A percentile compares a stretch with the other conserved stretches of the same genome.
phyloP scores from a whole-genome alignment of 805 yeast genomes.

The Lachancea nothofagi region DNA sequence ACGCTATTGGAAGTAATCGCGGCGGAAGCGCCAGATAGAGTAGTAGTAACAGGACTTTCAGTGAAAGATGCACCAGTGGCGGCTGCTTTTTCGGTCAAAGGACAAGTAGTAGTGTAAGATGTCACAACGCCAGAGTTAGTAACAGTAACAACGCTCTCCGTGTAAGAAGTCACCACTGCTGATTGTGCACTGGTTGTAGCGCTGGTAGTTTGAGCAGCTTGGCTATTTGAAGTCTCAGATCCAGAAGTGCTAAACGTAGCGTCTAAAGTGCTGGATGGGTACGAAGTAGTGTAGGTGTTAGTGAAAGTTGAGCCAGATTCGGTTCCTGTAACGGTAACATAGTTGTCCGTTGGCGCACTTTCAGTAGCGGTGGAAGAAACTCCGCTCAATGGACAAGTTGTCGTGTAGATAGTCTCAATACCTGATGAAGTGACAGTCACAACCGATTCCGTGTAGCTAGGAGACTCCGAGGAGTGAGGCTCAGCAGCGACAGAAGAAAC shows the following conservation, averaged over 20 bases:
- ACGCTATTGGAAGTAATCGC: no score
- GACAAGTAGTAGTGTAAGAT: constrained; percentile 10
- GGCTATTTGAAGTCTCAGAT: no score
- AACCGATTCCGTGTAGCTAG: not conserved
- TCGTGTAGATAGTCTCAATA: constrained; percentile 9
- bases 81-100: constrained; percentile 2
- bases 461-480: not conserved
- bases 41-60: constrained; percentile 1
- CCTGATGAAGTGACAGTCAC: constrained; percentile 3
- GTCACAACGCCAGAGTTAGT: constrained; percentile 8
- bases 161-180: no score
- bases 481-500: constrained; percentile 4
- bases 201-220: not conserved
- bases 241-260: no score
- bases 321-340: no score
- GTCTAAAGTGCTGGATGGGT: no score
- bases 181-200: not conserved
- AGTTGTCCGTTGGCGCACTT: no score
- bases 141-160: constrained; percentile 8
- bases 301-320: no score
- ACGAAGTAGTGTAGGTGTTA: no score
- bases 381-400: constrained; percentile 8
- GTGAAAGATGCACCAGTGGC: not conserved
- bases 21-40: constrained; percentile 4
- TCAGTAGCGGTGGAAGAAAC: no score